Conservation (phyloP, 2,329 filamentous ascomycete genomes). For the Clonostachys byssicola region DNA sequence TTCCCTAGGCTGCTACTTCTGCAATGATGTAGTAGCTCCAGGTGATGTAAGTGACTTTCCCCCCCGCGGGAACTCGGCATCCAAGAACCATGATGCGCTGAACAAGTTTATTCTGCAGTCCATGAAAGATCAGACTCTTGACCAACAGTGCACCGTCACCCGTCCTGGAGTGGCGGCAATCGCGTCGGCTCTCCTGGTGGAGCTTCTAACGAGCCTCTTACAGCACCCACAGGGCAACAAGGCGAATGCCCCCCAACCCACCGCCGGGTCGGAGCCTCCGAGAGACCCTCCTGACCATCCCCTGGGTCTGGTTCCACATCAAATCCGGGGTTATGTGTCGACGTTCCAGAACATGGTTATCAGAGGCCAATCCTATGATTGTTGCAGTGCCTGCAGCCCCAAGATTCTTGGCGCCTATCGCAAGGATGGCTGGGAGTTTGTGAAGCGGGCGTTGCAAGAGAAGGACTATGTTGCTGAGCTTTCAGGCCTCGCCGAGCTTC, state of each 20-base stretch:
- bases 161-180: slow-evolving; percentile 89
- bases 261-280: slow-evolving; percentile 36
- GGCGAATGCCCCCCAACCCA: slow-evolving; percentile 50
- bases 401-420: slow-evolving; percentile 66
- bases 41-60: slow-evolving; percentile 66
- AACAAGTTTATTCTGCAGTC: slow-evolving; percentile 51
- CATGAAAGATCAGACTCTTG: slow-evolving; percentile 88
- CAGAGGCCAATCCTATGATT: slow-evolving; percentile 70
- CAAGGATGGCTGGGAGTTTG: slow-evolving; percentile 68
- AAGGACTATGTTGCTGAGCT: slow-evolving; percentile 76
- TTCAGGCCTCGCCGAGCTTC: slow-evolving; percentile 70
- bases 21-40: slow-evolving; percentile 94
- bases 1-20: slow-evolving; percentile 93
- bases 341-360: slow-evolving; percentile 73
- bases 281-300: slow-evolving; percentile 55
- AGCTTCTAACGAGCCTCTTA: slow-evolving; percentile 80
- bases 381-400: slow-evolving; percentile 75
- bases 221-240: slow-evolving; percentile 75
- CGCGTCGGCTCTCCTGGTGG: slow-evolving; percentile 85
- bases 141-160: slow-evolving; percentile 97
- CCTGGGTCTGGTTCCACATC: slow-evolving; percentile 71
- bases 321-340: slow-evolving; percentile 73
- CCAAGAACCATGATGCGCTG: no score
- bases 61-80: neutral
- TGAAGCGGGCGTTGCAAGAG: slow-evolving; percentile 69